Conservation (phyloP, 1,284 basidiomycete species). For the Rhizoctonia solani region DNA sequence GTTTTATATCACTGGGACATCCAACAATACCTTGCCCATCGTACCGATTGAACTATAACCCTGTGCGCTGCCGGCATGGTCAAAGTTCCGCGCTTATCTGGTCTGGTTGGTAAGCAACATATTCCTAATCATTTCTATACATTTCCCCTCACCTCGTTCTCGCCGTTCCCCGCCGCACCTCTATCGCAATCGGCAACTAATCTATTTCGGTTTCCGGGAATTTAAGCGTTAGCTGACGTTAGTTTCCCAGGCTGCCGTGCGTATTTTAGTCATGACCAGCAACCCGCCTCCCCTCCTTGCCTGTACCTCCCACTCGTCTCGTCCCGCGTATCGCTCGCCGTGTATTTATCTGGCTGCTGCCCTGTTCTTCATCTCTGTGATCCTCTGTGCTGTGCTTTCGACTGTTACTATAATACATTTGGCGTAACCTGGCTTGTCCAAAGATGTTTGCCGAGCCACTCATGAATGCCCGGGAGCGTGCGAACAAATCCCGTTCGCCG, state of each 20-base stretch:
- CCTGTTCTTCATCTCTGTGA: too few relatives aligned
- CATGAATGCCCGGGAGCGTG: slow-evolving; percentile 40
- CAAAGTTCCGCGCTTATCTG: too few relatives aligned
- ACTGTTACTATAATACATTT: neutral
- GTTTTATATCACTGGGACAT: slow-evolving; percentile 48
- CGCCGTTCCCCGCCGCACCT: too few relatives aligned
- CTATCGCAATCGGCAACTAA: neutral
- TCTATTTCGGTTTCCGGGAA: neutral
- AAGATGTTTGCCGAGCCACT: slow-evolving; percentile 23
- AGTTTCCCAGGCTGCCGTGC: slow-evolving; percentile 20
- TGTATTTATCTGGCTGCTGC: slow-evolving; percentile 30
- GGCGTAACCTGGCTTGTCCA: neutral
- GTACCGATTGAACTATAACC: neutral
- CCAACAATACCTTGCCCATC: neutral
- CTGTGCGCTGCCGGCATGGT: too few relatives aligned
- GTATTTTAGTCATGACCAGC: slow-evolving; percentile 27
- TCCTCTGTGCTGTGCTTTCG: too few relatives aligned
- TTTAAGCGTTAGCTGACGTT: slow-evolving; percentile 18
- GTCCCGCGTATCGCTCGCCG: neutral
- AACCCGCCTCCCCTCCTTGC: too few relatives aligned
- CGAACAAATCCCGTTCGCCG: slow-evolving; percentile 38
- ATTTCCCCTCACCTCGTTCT: too few relatives aligned
- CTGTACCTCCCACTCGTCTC: too few relatives aligned
- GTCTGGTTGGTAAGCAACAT: too few relatives aligned
- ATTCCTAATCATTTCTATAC: neutral